Base-by-base conservation (phyloP, 2,329 filamentous ascomycete species). In the Aureobasidium sp. region DNA sequence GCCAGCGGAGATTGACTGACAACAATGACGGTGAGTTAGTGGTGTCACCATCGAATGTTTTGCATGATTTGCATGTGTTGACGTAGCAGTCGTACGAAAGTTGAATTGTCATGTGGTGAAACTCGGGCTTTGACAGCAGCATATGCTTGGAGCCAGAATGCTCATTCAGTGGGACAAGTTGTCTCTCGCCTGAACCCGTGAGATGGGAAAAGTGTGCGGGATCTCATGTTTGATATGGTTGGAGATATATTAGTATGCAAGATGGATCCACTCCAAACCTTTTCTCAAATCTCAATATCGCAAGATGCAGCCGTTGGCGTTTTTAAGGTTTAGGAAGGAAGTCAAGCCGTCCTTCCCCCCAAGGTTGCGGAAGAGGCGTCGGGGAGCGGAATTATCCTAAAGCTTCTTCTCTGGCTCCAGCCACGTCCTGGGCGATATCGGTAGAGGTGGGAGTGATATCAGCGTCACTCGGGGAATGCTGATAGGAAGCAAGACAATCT, bases 61-160 rank as follows among this genome's bases (percentile, higher is more conserved):
- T 57, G 53, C 39, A 27, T 57, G 53, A 36, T 15, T 45, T 57
- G 53, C 39, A 27, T 57, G 53, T 25, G 27, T 45, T 36, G 53
- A 57, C 41, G 53, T 45, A 57, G 53, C 53, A 45, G 53, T 57
- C 39, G 53, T 57, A 57, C 53, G 53, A 57, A n/a, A 22, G 25
- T 34, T 12, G n/a, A 57, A 57, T 57, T 57, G 53, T 57, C 53
- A 57, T 57, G 53, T 45, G n/a, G 53, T 57, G 53, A 44, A 57
- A 57, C 53, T 57, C 29, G 39, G 41, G 27, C 5, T 36, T 45
- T 57, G 52, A n/a, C 52, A 56, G 52, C 25, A 56, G 52, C n/a
- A 14, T 44, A 34, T 45, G 39, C 53, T 36, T 45, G 39, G 27
- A 20, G n/a, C 14, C 15, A 39, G n/a, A 22, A 45, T 22, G 39